Evolutionary conservation across 768 basidiomycete species (phyloP).

Genomic region (Kwoniella mangroviensis): DNA sequence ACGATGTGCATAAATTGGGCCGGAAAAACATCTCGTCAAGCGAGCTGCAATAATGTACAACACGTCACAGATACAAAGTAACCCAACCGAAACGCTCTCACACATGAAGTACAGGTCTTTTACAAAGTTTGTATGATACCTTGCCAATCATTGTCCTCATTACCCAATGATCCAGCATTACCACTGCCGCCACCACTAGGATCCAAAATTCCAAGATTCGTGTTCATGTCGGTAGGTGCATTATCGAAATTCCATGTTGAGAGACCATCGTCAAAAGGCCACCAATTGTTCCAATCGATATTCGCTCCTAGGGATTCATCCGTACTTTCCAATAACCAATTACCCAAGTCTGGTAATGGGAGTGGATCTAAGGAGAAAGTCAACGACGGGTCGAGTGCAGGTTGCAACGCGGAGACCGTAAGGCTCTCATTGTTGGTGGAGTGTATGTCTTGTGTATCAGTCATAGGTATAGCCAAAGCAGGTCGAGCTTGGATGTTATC

Average conservation of each 20-base stretch:
- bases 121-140: slow-evolving; percentile 9
- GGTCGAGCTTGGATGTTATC: not conserved
- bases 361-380: not conserved
- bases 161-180: not conserved
- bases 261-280: slow-evolving; percentile 19
- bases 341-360: slow-evolving; percentile 9
- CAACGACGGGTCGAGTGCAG: not conserved
- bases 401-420: not conserved
- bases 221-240: not conserved
- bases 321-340: slow-evolving; percentile 10
- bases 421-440: not conserved
- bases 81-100: too few species aligned
- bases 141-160: slow-evolving; percentile 6
- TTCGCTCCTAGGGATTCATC: slow-evolving; percentile 8
- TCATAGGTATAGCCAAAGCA: too few species aligned
- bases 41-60: too few species aligned
- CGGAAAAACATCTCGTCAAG: too few species aligned
- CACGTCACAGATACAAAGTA: too few species aligned
- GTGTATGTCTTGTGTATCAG: too few species aligned
- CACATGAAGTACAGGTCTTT: not conserved
- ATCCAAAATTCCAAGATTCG: not conserved
- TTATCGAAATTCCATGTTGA: slow-evolving; percentile 2
- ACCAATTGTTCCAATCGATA: slow-evolving; percentile 18
- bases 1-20: too few species aligned
- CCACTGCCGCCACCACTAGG: not conserved